A percentile compares a stretch with the other conserved stretches of the same genome.
phyloP scores from a whole-genome alignment of 768 basidiomycete genomes.

The Pisolithus albus region DNA sequence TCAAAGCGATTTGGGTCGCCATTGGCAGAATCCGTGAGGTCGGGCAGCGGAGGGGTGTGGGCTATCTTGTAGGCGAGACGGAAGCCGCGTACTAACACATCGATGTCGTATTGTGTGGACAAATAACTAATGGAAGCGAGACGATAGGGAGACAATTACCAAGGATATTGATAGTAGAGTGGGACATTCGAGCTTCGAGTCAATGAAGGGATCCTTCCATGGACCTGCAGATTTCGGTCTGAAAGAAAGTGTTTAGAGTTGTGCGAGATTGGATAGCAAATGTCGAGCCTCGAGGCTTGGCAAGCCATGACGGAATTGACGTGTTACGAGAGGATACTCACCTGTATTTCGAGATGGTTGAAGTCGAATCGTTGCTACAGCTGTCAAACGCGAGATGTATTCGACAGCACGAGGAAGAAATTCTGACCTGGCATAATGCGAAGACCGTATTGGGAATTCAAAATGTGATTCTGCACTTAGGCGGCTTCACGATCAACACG shows the following conservation, averaged over 20 bases:
- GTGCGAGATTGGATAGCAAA: too few species aligned
- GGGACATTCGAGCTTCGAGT: constrained; percentile 33
- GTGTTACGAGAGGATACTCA: too few species aligned
- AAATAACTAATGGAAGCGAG: constrained; percentile 32
- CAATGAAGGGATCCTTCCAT: constrained; percentile 36
- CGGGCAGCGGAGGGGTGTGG: constrained; percentile 31
- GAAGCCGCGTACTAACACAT: constrained; percentile 35
- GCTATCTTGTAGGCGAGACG: constrained; percentile 33
- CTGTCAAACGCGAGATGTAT: constrained; percentile 76
- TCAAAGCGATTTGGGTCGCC: constrained; percentile 28
- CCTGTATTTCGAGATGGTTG: constrained; percentile 11
- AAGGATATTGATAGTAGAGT: constrained; percentile 5
- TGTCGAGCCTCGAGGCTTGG: too few species aligned
- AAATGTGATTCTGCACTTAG: constrained; percentile 89
- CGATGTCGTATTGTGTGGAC: constrained; percentile 33
- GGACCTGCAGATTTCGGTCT: constrained; percentile 35
- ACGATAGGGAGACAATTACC: not conserved
- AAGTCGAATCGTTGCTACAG: constrained; percentile 69
- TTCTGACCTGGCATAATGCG: constrained; percentile 78
- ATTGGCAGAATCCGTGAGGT: not conserved
- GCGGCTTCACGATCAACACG: constrained; percentile 73
- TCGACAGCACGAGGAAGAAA: constrained; percentile 76
- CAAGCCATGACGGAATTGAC: too few species aligned
- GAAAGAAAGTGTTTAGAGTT: constrained; percentile 7
- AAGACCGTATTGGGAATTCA: constrained; percentile 75